These are phyloP conservation scores for Apiospora arundinis DNA, from an alignment of 2,329 filamentous ascomycete genomes.

Conservation along the genomic window DNA sequence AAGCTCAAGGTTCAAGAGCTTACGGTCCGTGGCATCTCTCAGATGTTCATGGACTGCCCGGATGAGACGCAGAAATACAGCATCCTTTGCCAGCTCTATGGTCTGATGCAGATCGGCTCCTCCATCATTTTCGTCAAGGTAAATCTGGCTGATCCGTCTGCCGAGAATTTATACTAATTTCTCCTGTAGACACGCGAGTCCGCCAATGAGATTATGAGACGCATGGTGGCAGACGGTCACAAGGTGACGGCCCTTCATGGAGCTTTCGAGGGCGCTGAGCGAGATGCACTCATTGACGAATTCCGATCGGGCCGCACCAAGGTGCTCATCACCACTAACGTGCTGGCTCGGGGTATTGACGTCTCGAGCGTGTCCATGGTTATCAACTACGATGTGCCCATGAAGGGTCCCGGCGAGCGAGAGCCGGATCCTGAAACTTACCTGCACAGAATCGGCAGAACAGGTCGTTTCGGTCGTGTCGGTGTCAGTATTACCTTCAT, in stretches of 20 bases:
- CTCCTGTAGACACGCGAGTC: conserved; percentile 78
- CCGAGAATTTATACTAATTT: conserved; percentile 94
- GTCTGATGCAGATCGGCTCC: conserved; percentile 93
- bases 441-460: conserved; percentile 96
- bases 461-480: conserved; percentile 93
- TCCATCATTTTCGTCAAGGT: conserved; percentile 98
- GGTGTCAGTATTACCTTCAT: conserved; percentile 97
- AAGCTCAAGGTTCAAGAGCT: conserved; percentile 89
- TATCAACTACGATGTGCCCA: conserved; percentile 92
- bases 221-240: conserved; percentile 89
- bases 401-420: conserved; percentile 75
- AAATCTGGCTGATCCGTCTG: conserved; percentile 71
- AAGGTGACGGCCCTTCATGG: conserved; percentile 90
- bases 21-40: conserved; percentile 95
- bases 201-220: conserved; percentile 81
- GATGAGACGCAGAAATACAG: conserved; percentile 84
- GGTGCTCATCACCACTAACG: conserved; percentile 97
- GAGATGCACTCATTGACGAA: conserved; percentile 82
- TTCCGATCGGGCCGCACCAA: conserved; percentile 90
- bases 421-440: conserved; percentile 96
- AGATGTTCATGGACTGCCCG: conserved; percentile 95
- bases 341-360: conserved; percentile 94
- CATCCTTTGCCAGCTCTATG: conserved; percentile 90
- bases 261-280: conserved; percentile 81
- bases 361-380: conserved; percentile 93